Base-by-base conservation (phyloP, 2,329 filamentous ascomycete genomes). In the Diplodia scrobiculata region DNA sequence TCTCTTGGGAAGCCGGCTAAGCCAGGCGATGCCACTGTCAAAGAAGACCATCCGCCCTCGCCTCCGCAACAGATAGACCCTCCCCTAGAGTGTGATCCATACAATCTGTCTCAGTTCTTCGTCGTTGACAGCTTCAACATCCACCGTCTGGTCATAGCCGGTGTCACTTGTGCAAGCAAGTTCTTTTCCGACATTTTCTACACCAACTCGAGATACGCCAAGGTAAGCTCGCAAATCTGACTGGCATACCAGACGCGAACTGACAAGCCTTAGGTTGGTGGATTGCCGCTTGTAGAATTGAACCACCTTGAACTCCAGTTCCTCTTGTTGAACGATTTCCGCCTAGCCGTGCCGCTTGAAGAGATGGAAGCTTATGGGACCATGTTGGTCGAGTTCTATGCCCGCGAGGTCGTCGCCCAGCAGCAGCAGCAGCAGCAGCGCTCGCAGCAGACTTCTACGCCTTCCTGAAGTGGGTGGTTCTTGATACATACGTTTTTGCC, bases 101-200 rank as follows among this genome's bases (percentile, higher is more conserved):
- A 85, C 66, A 83, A 82, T 65, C 79, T 89, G 51, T 86, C 86
- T 2, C 87, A 90, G 72, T 90, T 88, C 73, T 98, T 99, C 75
- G 94, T 98, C 48, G 95, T 98, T 11, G 95, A 99, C 79, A 98
- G 95, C 80, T 99, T 95, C 82, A 99, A 99, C 79, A 98, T 99
- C 69, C 95, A 99, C 76, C 89, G 95, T 65, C 83, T 99, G 65
- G 93, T 98, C 65, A 99, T 99, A 75, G 92, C 95, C 1, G 95
- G 94, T 41, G 95, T 99, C 52, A 99, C 95, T 2, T 98, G 95
- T 78, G 93, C 95, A 5, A 98, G 94, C 86, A 99, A 99, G 79
- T 99, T 98, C 84, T 99, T 99, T 79, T 98, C 94, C 5, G 87
- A 99, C 79, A 94, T 98, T 48, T 99, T 99, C 73, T 99, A 98